Base-by-base conservation (phyloP, 768 basidiomycete species). In the Pulveroboletus ravenelii region DNA sequence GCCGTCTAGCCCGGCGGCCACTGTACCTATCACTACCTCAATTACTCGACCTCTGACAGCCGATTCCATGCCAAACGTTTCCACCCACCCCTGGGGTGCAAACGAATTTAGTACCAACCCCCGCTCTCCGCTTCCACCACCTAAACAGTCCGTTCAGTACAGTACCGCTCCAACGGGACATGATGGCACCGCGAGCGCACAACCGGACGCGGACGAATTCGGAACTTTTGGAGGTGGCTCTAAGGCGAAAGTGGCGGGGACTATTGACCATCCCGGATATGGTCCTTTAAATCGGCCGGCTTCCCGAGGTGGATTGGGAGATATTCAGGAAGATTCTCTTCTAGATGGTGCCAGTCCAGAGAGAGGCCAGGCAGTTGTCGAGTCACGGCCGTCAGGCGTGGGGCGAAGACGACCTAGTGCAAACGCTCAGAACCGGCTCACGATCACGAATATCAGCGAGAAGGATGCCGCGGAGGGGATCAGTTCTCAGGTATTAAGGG, bases 391-490 rank as follows among this genome's bases (percentile, higher is more conserved):
- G 6, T 23, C 41, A 5, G 25, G 43, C 13, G 40, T 45, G 6
- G 46, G 71, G 12, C 70, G 68, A 48, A 61, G 70, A 51, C 66
- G 68, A 27, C 61, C 63, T 37, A 72, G 67, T 17, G 63, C 64
- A n/a, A 54, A 38, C 14, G 50, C 63, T 13, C 63, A 63, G 36
- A 69, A 68, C 44, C 64, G 76, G 4, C 58, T 77, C 12, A 76
- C 76, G 40, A 65, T 77, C 31, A 69, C 70, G 32, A 78, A 78
- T 50, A 57, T 64, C 31, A 69, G 65, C 17, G 72, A 76, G 30
- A 60, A 64, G 36, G 68, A 70, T 71, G 79, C 47, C 66, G 76
- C 53, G 29, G 68, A 64, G 10, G 65, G 57, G 15, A 50, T 57
- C 2, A 52, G 41, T 65, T 63, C 65, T 20, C 58, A 61, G 15